Evolutionary conservation across 2,329 filamentous ascomycete genomes (phyloP), one percentile per base, ranked within the genome.

Genomic region (Neofusicoccum sp.): DNA sequence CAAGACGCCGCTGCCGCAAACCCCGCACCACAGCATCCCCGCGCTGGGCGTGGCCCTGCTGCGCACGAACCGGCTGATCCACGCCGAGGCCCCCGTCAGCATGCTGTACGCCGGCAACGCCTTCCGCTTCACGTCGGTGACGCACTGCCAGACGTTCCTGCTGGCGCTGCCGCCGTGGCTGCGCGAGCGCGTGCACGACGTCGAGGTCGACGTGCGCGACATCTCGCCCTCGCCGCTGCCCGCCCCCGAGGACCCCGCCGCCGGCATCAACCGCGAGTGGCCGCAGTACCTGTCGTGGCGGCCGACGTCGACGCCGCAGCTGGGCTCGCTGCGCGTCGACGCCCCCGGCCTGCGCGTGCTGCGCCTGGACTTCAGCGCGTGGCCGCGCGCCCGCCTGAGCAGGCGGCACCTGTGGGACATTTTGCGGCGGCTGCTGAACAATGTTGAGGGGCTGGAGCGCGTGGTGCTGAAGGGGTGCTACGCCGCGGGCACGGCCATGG

Each of bases 131-230:
- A 76, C 73, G 6, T 69, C 65, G 37, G 68, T 73, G 14, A 69
- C 72, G 33, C 65, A 67, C 47, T 69, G 72, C 56, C 69, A 68
- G 3, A 47, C 61, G 8, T 79, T 78, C 67, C 66, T 78, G 37
- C 43, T 49, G 0, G 65, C 66, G 2, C 62, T 76, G 6, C 68
- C 69, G 6, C 47, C 66, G 5, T 54, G 65, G 9, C 64, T 70
- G 58, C 66, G 67, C 41, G 62, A 65, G 3, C 65, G 66, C 22
- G 66, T 79, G 4, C 66, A 67, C 2, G 70, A 75, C 56, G 61
- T 79, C n/a, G 75, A 77, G 43, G 69, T 79, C 48, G 75, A 78
- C 62, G 67, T 76, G 9, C 69, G 71, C 9, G 67, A 68, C 33
- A 67, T 77, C 4, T 63, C 71, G 14, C 59, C 59, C 16, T 62